A percentile compares a stretch with the other conserved stretches of the same genome.
These are phyloP conservation scores for Sutorius eximius DNA, from an alignment of 1,284 basidiomycete species.

Conservation along the genomic window DNA sequence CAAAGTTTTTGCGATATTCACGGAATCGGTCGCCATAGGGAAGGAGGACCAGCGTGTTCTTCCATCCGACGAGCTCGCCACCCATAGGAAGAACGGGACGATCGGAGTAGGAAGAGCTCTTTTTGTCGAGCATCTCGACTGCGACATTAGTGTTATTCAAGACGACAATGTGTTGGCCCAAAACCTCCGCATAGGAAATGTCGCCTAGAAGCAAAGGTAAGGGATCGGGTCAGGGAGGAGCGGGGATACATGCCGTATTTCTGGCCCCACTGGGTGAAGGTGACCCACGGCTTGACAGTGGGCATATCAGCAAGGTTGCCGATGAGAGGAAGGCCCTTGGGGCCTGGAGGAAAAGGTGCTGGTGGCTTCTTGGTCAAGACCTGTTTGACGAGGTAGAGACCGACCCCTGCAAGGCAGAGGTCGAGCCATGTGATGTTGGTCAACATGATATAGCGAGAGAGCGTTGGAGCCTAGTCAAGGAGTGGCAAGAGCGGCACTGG, in stretches of 20 bases:
- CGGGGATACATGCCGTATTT: constrained; percentile 28
- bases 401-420: constrained; percentile 32
- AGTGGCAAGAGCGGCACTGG: not conserved
- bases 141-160: constrained; percentile 57
- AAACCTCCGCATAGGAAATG: constrained; percentile 55
- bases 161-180: constrained; percentile 62
- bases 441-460: constrained; percentile 17
- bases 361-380: constrained; percentile 21
- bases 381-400: constrained; percentile 32
- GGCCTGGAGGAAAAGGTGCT: constrained; percentile 33
- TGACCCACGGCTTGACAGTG: constrained; percentile 33
- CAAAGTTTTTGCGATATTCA: constrained; percentile 59
- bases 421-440: constrained; percentile 33
- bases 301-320: constrained; percentile 40
- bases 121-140: constrained; percentile 63
- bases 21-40: constrained; percentile 64
- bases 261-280: constrained; percentile 34
- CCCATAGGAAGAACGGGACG: constrained; percentile 60
- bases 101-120: constrained; percentile 67
- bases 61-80: constrained; percentile 69
- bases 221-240: not conserved
- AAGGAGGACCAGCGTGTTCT: constrained; percentile 57
- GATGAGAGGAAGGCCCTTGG: constrained; percentile 31
- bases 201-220: constrained; percentile 44
- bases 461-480: not conserved